phyloP scores from a whole-genome alignment of 2,329 filamentous ascomycete genomes.

The Fusarium cyanostomum region DNA sequence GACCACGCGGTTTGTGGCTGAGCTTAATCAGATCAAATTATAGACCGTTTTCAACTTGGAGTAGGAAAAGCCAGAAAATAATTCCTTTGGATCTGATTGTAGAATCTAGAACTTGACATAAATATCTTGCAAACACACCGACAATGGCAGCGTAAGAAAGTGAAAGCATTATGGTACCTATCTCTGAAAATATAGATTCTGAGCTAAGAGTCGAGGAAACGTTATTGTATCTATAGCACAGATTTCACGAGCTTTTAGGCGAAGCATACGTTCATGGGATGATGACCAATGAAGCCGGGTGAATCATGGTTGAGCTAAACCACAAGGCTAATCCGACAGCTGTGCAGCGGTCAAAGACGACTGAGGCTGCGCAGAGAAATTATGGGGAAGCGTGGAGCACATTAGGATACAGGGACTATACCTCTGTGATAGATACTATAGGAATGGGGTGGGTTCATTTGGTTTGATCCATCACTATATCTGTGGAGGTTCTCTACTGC shows the following conservation, averaged over 20 bases:
- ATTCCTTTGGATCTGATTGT: too few relatives aligned
- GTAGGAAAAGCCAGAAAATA: neutral
- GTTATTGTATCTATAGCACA: too few relatives aligned
- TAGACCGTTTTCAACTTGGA: too few relatives aligned
- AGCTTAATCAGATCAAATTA: too few relatives aligned
- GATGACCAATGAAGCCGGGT: neutral
- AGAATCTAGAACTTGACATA: too few relatives aligned
- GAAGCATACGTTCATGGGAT: neutral
- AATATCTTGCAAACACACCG: too few relatives aligned
- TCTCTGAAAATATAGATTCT: too few relatives aligned
- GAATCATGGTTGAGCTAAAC: neutral
- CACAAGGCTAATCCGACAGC: neutral
- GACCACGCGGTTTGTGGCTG: slow-evolving; percentile 4
- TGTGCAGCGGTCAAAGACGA: neutral
- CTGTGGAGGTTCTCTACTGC: too few relatives aligned
- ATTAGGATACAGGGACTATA: neutral
- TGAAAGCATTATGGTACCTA: too few relatives aligned
- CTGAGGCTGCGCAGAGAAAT: neutral
- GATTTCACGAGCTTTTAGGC: too few relatives aligned
- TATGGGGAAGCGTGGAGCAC: neutral
- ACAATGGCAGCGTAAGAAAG: too few relatives aligned
- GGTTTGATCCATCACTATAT: neutral
- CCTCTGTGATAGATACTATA: neutral
- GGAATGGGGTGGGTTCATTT: neutral
- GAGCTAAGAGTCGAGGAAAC: too few relatives aligned